Conservation (phyloP, 2,329 filamentous ascomycete genomes). For the Colletotrichum melonis region DNA sequence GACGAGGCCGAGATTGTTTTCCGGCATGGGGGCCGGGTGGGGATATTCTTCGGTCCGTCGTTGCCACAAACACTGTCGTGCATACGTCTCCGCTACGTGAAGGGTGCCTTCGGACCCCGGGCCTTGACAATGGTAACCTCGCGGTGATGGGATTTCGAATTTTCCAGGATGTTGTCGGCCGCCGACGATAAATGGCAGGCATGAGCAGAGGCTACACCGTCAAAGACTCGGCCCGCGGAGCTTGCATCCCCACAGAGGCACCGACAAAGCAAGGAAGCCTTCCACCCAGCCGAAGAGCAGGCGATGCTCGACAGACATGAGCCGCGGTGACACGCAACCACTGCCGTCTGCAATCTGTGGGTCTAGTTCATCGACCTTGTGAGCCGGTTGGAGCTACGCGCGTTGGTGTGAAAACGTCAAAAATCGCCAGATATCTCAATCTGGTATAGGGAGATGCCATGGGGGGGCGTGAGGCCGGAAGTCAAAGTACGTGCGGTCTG, state of each 20-base stretch:
- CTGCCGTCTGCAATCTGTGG: background rate
- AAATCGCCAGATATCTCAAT: background rate
- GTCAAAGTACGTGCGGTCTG: background rate
- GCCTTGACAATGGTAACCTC: background rate
- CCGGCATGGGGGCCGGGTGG: conserved; percentile 6
- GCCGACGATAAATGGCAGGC: background rate
- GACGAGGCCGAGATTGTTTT: background rate
- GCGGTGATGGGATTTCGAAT: background rate
- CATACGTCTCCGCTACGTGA: background rate
- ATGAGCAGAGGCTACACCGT: background rate
- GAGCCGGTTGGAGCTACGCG: background rate
- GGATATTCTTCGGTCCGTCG: conserved; percentile 3
- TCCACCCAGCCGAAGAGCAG: conserved; percentile 2
- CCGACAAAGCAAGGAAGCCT: background rate
- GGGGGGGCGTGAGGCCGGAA: background rate
- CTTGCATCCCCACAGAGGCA: background rate
- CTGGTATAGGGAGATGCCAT: background rate
- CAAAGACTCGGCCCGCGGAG: background rate
- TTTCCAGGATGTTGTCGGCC: background rate
- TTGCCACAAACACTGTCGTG: conserved; percentile 17
- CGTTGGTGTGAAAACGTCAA: background rate
- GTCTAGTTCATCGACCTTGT: background rate
- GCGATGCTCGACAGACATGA: background rate
- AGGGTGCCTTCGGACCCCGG: background rate
- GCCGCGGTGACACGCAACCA: conserved; percentile 13